A percentile compares a stretch with the other conserved stretches of the same genome.
Conservation (phyloP, 2,329 filamentous ascomycete species). For the Penicillium frequentans region DNA sequence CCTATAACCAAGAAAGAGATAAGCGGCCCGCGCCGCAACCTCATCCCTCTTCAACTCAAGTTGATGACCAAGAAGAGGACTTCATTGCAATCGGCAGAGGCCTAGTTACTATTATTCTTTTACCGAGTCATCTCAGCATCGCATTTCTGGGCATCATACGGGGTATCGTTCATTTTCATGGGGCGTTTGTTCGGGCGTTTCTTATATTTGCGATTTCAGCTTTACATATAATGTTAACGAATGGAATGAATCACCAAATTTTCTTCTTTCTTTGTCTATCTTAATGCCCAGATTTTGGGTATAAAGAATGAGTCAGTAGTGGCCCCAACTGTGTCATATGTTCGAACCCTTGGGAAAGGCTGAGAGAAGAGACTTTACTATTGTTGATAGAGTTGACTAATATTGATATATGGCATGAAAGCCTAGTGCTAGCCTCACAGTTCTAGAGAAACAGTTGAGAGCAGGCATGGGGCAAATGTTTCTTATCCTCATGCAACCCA, state of each 20-base stretch:
- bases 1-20: slow-evolving; percentile 37
- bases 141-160: not conserved
- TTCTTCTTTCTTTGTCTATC: not conserved
- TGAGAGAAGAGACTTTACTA: too few species aligned
- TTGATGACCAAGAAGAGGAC: slow-evolving; percentile 31
- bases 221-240: not conserved
- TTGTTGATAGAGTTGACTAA: not conserved
- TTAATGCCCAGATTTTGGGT: too few species aligned
- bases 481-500: slow-evolving; percentile 17
- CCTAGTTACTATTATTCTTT: not conserved
- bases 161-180: not conserved
- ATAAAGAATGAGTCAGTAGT: too few species aligned
- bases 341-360: too few species aligned
- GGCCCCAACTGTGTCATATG: too few species aligned
- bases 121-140: not conserved
- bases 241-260: not conserved
- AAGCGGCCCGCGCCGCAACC: slow-evolving; percentile 34
- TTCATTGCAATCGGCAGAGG: not conserved
- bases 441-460: too few species aligned
- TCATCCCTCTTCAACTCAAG: slow-evolving; percentile 41
- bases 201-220: not conserved
- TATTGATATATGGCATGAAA: not conserved
- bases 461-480: not conserved
- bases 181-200: not conserved
- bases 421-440: not conserved